Conservation (phyloP, 179 eudicot genomes). For the Kewa caespitosa region DNA sequence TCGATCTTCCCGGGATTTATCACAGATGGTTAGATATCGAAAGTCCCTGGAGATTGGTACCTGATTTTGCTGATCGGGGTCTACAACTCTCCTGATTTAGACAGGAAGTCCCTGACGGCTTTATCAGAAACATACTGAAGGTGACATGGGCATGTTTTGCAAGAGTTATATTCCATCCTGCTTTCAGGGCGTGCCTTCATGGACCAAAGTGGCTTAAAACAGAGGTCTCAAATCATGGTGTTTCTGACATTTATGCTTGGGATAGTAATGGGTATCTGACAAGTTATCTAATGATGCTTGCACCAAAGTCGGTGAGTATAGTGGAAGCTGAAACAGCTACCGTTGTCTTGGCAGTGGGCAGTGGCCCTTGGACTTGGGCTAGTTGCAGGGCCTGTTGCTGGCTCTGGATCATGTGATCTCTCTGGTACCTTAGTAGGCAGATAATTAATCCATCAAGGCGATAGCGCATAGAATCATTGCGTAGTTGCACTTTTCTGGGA, state of each 20-base stretch:
- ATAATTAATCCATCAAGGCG: background rate
- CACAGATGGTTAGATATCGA: slow-evolving; percentile 58
- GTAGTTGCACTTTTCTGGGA: too few relatives aligned
- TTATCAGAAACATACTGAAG: slow-evolving; percentile 37
- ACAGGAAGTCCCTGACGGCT: slow-evolving; percentile 69
- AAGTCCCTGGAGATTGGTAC: slow-evolving; percentile 65
- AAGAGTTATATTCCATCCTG: slow-evolving; percentile 69
- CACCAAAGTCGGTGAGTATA: slow-evolving; percentile 66
- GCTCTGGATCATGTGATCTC: slow-evolving; percentile 70
- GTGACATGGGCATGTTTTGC: slow-evolving; percentile 67
- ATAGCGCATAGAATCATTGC: too few relatives aligned
- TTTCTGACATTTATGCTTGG: slow-evolving; percentile 64
- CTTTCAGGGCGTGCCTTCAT: slow-evolving; percentile 61
- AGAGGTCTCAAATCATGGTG: slow-evolving; percentile 49
- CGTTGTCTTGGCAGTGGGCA: slow-evolving; percentile 74
- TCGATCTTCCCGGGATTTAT: slow-evolving; percentile 88
- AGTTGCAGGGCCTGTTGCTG: slow-evolving; percentile 75
- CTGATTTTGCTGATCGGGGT: slow-evolving; percentile 62
- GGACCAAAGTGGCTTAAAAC: slow-evolving; percentile 72
- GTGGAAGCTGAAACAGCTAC: slow-evolving; percentile 77
- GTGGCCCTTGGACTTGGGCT: slow-evolving; percentile 69
- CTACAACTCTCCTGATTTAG: slow-evolving; percentile 65
- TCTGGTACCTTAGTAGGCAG: background rate
- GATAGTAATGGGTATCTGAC: slow-evolving; percentile 72
- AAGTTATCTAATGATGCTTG: slow-evolving; percentile 72